A percentile compares a stretch with the other conserved stretches of the same genome.
phyloP scores from a whole-genome alignment of 768 basidiomycete species.

The Mycena epipterygia region DNA sequence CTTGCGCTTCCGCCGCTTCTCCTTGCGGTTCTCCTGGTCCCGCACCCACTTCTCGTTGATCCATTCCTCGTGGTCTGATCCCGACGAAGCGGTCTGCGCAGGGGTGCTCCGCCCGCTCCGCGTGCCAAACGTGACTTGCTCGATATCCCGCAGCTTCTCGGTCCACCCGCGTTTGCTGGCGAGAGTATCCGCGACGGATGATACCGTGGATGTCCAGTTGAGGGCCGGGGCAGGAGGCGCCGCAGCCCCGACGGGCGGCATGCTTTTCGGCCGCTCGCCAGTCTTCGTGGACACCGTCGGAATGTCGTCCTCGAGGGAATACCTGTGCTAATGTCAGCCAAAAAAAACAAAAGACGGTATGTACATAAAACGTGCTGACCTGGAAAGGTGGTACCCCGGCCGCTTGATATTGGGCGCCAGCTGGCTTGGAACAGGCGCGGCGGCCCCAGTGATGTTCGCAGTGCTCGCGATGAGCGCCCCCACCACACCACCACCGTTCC shows the following conservation, averaged over 20 bases:
- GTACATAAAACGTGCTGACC: conserved; percentile 41
- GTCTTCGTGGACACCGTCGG: neutral
- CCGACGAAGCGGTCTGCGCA: conserved; percentile 44
- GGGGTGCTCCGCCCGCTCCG: conserved; percentile 42
- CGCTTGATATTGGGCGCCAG: conserved; percentile 70
- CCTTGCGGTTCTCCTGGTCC: conserved; percentile 50
- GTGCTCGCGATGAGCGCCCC: conserved; percentile 82
- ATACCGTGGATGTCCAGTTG: conserved; percentile 3
- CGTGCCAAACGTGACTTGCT: conserved; percentile 52
- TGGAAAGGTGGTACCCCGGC: conserved; percentile 75
- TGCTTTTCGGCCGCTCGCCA: conserved; percentile 17
- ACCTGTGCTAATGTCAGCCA: conserved; percentile 29
- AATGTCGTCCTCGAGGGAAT: conserved; percentile 40
- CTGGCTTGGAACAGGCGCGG: conserved; percentile 64
- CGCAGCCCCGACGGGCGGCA: neutral
- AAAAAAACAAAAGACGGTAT: neutral
- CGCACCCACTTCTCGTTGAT: conserved; percentile 28
- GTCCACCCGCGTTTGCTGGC: conserved; percentile 48
- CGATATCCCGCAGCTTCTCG: conserved; percentile 48
- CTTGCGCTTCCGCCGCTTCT: conserved; percentile 61
- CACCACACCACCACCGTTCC: conserved; percentile 72
- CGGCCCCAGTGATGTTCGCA: conserved; percentile 72
- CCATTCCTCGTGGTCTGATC: conserved; percentile 40
- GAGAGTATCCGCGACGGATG: conserved; percentile 20
- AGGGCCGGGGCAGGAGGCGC: neutral